Conservation (phyloP, 2,329 filamentous ascomycete genomes). For the Hypoxylon sp. region DNA sequence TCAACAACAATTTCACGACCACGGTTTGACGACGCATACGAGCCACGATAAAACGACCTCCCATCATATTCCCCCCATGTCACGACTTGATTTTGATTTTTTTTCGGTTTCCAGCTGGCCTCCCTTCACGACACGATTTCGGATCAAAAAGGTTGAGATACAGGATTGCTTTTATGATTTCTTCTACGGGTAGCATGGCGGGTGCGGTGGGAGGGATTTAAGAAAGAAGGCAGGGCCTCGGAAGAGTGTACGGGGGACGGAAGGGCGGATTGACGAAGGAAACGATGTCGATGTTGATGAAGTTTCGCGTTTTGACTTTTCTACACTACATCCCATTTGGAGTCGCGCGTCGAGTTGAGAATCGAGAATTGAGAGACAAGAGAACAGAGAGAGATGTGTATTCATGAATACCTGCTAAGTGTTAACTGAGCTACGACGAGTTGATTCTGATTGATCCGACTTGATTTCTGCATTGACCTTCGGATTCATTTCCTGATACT, state of each 20-base stretch:
- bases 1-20: slow-evolving; percentile 11
- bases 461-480: slow-evolving; percentile 4
- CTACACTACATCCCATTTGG: background rate
- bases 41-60: slow-evolving; percentile 30
- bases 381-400: slow-evolving; percentile 3
- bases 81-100: slow-evolving; percentile 19
- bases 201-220: background rate
- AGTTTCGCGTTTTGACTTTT: slow-evolving; percentile 13
- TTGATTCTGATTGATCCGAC: background rate
- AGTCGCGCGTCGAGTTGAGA: slow-evolving; percentile 7
- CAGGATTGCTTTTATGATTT: slow-evolving; percentile 10
- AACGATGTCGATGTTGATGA: slow-evolving; percentile 22
- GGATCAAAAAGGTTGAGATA: slow-evolving; percentile 25
- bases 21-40: slow-evolving; percentile 30
- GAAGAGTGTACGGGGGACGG: background rate
- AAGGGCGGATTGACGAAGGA: slow-evolving; percentile 6
- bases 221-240: background rate
- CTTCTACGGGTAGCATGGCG: slow-evolving; percentile 10
- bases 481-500: background rate
- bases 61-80: slow-evolving; percentile 31
- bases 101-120: slow-evolving; percentile 6
- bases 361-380: background rate
- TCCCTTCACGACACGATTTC: slow-evolving; percentile 13
- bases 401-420: slow-evolving; percentile 15
- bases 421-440: slow-evolving; percentile 14